Conservation (phyloP, 2,329 filamentous ascomycete species). For the Epichloe amarillans region DNA sequence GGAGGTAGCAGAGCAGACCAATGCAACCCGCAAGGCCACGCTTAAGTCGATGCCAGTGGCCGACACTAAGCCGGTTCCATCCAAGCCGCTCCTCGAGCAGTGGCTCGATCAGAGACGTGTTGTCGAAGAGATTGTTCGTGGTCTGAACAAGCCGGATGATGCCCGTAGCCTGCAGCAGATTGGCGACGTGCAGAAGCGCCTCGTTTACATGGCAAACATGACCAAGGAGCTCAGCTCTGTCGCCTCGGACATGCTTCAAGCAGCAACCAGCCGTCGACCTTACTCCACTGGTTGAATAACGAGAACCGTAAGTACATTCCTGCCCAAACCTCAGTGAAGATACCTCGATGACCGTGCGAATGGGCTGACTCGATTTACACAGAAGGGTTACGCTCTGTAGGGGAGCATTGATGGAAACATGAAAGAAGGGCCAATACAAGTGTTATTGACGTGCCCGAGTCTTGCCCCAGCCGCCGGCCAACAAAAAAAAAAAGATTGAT, state of each 20-base stretch:
- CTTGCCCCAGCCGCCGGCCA: not conserved
- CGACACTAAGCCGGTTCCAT: constrained; percentile 19
- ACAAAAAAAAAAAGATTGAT: not conserved
- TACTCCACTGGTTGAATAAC: constrained; percentile 5
- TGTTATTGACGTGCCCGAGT: not conserved
- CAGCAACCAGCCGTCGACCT: not conserved
- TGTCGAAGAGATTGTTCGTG: constrained; percentile 45
- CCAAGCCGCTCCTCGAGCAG: constrained; percentile 34
- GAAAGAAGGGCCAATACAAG: not conserved
- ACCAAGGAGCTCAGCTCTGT: constrained; percentile 10
- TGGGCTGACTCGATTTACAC: not conserved
- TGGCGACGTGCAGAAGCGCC: constrained; percentile 34
- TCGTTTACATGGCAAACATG: constrained; percentile 40
- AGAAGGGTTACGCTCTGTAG: not conserved
- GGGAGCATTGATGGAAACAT: not conserved
- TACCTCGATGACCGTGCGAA: not conserved
- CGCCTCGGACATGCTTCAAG: not conserved
- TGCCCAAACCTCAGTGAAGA: not conserved
- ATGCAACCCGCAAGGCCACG: constrained; percentile 34
- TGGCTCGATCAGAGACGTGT: constrained; percentile 51
- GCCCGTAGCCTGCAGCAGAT: constrained; percentile 41
- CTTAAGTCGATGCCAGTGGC: constrained; percentile 26
- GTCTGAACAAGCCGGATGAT: constrained; percentile 36
- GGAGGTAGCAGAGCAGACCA: constrained; percentile 29
- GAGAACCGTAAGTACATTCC: not conserved